Conservation (phyloP, 441 rosid genomes). For the Gossypium trilobum region DNA sequence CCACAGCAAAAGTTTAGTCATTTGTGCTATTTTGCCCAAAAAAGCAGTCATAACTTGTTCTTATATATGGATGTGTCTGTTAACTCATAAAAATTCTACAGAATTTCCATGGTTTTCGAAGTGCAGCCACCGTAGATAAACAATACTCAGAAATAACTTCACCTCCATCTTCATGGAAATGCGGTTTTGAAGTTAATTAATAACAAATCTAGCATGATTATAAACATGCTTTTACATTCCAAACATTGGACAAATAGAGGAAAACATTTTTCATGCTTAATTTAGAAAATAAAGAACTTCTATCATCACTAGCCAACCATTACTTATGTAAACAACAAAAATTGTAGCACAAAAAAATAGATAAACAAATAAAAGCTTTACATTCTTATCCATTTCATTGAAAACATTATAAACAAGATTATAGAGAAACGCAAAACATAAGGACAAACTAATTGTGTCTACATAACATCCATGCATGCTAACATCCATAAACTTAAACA, state of each 20-base stretch:
- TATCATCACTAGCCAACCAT: not conserved
- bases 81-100: not conserved
- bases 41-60: too few species aligned
- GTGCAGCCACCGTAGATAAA: not conserved
- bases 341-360: not conserved
- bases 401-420: not conserved
- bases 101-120: not conserved
- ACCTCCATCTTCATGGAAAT: not conserved
- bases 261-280: not conserved
- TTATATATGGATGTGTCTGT: too few species aligned
- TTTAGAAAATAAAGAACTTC: not conserved
- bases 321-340: not conserved
- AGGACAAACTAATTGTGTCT: not conserved
- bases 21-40: not conserved
- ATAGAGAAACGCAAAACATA: not conserved
- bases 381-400: not conserved
- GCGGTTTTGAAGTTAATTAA: not conserved
- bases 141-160: not conserved
- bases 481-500: not conserved
- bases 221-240: not conserved
- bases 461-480: not conserved
- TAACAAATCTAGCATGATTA: not conserved
- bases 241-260: not conserved
- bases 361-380: not conserved
- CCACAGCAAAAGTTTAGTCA: conserved; percentile 19